Evolutionary conservation across 208 protist species (phyloP).

Genomic region (Entamoeba moshkovskii): DNA sequence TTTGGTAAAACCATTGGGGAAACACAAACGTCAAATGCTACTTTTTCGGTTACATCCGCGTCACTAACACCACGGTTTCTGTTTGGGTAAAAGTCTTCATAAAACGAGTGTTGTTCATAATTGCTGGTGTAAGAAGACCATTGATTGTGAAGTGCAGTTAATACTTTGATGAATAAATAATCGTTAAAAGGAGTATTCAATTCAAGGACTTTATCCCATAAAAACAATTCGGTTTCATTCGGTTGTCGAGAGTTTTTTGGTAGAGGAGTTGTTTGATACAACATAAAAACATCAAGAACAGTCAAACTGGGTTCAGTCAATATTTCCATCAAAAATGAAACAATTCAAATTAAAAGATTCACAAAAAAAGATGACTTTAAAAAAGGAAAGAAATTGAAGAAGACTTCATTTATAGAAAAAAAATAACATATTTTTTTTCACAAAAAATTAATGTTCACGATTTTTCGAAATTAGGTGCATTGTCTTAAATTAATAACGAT

Average conservation of each 20-base stretch:
- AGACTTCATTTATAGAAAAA: too few species aligned
- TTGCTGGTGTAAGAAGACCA: not conserved
- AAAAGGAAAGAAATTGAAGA: too few species aligned
- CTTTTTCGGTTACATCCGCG: not conserved
- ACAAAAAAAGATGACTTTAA: too few species aligned
- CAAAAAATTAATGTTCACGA: too few species aligned
- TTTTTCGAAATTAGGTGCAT: too few species aligned
- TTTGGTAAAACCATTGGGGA: not conserved
- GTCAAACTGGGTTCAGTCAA: not conserved
- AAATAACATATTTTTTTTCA: too few species aligned
- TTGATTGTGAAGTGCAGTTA: not conserved
- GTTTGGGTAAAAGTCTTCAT: not conserved
- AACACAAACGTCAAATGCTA: not conserved
- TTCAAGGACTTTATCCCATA: not conserved
- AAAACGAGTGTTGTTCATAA: not conserved
- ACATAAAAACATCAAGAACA: not conserved
- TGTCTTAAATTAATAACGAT: too few species aligned
- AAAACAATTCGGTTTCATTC: not conserved
- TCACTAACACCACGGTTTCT: not conserved
- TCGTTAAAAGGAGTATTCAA: not conserved
- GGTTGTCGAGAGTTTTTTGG: not conserved
- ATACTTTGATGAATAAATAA: not conserved
- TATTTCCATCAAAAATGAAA: not conserved
- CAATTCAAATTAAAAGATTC: too few species aligned
- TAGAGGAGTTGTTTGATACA: not conserved